Evolutionary conservation across 192 early-diverging fungal genomes (phyloP).

Genomic region (Mortierella antarctica): DNA sequence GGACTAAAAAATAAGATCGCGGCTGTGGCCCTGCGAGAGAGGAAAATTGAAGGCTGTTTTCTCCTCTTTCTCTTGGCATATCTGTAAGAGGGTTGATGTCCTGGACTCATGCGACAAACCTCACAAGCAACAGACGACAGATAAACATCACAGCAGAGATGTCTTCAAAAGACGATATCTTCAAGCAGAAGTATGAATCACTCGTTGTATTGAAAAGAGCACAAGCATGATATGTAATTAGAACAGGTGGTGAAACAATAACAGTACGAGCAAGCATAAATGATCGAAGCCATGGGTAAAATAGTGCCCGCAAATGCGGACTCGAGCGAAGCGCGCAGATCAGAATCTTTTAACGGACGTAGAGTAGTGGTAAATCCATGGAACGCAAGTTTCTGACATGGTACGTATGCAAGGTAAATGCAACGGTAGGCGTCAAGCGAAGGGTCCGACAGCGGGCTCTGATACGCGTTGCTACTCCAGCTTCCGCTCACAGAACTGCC

Average conservation of each 20-base stretch:
- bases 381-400: neutral
- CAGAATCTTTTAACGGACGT: too few relatives aligned
- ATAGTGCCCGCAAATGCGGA: neutral
- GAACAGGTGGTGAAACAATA: neutral
- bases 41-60: neutral
- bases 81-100: neutral
- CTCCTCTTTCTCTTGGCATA: neutral
- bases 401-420: neutral
- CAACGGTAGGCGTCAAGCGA: neutral
- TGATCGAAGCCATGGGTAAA: neutral
- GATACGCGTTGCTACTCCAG: neutral
- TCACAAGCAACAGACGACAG: neutral
- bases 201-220: neutral
- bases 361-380: too few relatives aligned
- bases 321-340: too few relatives aligned
- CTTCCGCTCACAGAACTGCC: slow-evolving; percentile 39
- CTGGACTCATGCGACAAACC: neutral
- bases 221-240: neutral
- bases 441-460: neutral
- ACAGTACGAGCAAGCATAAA: neutral
- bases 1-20: neutral
- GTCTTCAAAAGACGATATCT: neutral
- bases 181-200: neutral
- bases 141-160: neutral
- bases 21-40: neutral